A percentile compares a stretch with the other conserved stretches of the same genome.
phyloP scores from a whole-genome alignment of 306 rosid species.

The Prunus mira region DNA sequence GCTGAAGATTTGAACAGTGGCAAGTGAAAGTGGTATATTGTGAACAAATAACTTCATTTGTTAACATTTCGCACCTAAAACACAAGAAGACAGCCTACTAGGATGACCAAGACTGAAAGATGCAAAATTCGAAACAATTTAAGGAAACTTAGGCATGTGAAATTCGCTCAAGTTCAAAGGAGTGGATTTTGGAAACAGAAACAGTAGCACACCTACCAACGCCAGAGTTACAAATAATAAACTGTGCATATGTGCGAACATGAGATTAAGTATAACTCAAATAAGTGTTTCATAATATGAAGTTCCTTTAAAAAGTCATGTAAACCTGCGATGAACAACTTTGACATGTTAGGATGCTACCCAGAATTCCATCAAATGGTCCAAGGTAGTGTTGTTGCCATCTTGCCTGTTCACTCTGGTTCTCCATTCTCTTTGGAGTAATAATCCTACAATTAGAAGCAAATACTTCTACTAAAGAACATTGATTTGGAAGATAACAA shows the following conservation, averaged over 20 bases:
- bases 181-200: neutral
- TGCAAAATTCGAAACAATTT: neutral
- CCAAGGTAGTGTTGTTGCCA: conserved; percentile 75
- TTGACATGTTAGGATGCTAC: conserved; percentile 80
- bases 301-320: conserved; percentile 20
- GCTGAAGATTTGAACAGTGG: neutral
- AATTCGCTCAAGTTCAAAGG: neutral
- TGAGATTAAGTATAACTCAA: neutral
- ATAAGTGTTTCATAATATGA: neutral
- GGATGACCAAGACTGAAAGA: neutral
- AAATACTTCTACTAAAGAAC: conserved; percentile 62
- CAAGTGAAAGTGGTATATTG: conserved; percentile 1
- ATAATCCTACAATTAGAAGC: conserved; percentile 63
- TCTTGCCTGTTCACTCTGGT: conserved; percentile 57
- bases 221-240: neutral
- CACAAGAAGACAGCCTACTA: conserved; percentile 2
- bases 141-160: neutral
- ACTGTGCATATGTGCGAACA: neutral
- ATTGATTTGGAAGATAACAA: conserved; percentile 51
- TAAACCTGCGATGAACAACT: conserved; percentile 84
- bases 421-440: conserved; percentile 42
- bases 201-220: neutral
- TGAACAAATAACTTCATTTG: neutral
- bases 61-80: neutral
- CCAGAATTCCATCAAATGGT: conserved; percentile 90